Evolutionary conservation across 2,329 filamentous ascomycete species (phyloP).

Genomic region (Nemania sp.): DNA sequence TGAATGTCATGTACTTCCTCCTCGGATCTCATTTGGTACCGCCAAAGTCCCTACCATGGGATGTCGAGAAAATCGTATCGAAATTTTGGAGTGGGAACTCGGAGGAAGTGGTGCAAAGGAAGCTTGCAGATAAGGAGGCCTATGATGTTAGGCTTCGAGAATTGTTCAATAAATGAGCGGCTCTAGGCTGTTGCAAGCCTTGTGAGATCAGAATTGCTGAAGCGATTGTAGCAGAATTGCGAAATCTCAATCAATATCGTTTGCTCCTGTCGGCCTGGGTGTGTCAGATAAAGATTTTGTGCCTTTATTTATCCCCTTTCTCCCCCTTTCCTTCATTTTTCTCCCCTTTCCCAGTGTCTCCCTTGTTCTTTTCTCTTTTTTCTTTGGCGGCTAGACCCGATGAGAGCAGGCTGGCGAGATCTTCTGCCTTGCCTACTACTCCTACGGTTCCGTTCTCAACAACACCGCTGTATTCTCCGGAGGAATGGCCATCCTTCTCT

Average conservation of each 20-base stretch:
- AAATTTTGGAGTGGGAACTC: constrained; percentile 14
- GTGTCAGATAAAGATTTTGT: no score
- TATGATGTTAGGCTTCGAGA: constrained; percentile 16
- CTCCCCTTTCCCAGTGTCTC: neutral
- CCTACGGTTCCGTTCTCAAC: no score
- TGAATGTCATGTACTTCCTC: constrained; percentile 23
- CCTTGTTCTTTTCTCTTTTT: neutral
- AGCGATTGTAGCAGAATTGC: no score
- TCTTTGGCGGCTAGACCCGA: neutral
- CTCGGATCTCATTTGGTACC: constrained; percentile 12
- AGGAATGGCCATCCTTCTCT: no score
- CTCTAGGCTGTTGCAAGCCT: constrained; percentile 12
- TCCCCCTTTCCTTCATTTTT: no score
- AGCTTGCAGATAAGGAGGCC: constrained; percentile 19
- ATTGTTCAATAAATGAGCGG: constrained; percentile 14
- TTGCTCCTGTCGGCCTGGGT: no score
- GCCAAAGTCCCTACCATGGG: constrained; percentile 2
- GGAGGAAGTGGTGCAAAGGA: constrained; percentile 6
- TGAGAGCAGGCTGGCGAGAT: no score
- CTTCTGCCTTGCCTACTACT: no score
- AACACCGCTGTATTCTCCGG: no score
- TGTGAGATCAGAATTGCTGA: neutral
- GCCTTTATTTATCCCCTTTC: no score
- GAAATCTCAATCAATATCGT: no score
- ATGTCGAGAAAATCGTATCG: constrained; percentile 6